Evolutionary conservation across 2,329 filamentous ascomycete genomes (phyloP), one percentile per base, ranked within the genome.

Genomic region (Arthrinium puccinioides): DNA sequence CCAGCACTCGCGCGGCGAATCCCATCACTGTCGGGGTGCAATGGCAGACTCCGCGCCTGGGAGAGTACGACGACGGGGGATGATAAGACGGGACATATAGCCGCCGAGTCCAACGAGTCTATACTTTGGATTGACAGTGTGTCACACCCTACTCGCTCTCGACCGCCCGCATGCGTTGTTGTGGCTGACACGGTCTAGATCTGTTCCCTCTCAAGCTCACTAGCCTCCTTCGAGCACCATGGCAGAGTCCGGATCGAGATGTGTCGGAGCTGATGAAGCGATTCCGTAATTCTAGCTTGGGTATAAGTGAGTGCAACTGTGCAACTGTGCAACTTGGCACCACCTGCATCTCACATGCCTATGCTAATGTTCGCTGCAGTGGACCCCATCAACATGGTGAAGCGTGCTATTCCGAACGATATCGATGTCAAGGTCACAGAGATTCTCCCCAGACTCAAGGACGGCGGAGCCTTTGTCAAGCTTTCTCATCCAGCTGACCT

Each of bases 111-210:
- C 2, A 84, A 89, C 49, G 87, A 97, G 63, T 82, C 83, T 0
- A 80, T 97, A 31, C 61, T 96, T 6, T 98, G 94, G 64, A 82
- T 97, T 53, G 88, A 94, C 56, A 94, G 85, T 89, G 62, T 56
- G 78, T 53, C 24, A 21, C 33, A 8, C 24, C 25, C 14, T 11
- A 9, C 38, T 44, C 25, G 3, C 9, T 11, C 26, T 10, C 21
- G 14, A 9, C 23, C 18, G 5, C 6, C 15, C 5, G n/a, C 5
- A 5, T 6, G 19, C 11, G 18, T 24, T 13, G 18, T 13, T n/a
- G 21, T 5, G 29, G 19, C 24, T 32, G n/a, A 36, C 33, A 15
- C 13, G n/a, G 27, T 31, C 20, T 19, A 89, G 85, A 92, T 61
- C 73, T 97, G 34, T 94, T 94, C 43, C 90, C 90, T 1, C 69